These are phyloP conservation scores for Pseudoturritis turrita DNA, from an alignment of 345 rosid genomes.

Conservation along the genomic window DNA sequence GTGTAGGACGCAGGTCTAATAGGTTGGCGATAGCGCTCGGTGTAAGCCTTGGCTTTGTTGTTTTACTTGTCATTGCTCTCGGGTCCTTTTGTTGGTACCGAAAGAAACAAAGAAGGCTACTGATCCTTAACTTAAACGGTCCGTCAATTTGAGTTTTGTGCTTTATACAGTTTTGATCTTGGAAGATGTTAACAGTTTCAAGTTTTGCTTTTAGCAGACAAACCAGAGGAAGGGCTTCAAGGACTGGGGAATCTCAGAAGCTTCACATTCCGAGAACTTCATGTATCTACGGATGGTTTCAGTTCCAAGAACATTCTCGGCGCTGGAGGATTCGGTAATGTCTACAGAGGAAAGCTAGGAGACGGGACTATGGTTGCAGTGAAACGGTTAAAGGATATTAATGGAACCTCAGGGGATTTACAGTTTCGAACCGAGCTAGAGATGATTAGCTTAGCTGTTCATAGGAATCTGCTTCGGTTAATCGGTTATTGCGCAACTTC, in stretches of 20 bases:
- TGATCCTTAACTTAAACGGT: slow-evolving; percentile 53
- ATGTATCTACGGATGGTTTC: slow-evolving; percentile 68
- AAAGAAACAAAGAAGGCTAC: slow-evolving; percentile 44
- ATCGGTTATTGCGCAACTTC: slow-evolving; percentile 77
- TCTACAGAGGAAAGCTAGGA: slow-evolving; percentile 84
- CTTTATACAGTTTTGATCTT: background rate
- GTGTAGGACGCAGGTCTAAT: slow-evolving; percentile 48
- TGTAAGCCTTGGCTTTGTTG: slow-evolving; percentile 48
- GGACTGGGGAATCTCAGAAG: slow-evolving; percentile 72
- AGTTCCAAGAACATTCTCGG: slow-evolving; percentile 86
- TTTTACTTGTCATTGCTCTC: slow-evolving; percentile 38
- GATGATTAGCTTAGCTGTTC: slow-evolving; percentile 98
- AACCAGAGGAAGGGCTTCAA: slow-evolving; percentile 56
- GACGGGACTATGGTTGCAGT: slow-evolving; percentile 78
- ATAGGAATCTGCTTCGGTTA: slow-evolving; percentile 68
- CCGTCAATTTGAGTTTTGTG: background rate
- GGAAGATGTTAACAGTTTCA: background rate
- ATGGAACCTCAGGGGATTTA: slow-evolving; percentile 73
- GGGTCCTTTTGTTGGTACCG: slow-evolving; percentile 52
- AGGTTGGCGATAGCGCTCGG: slow-evolving; percentile 65
- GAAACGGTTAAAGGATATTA: slow-evolving; percentile 73
- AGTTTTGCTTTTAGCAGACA: slow-evolving; percentile 40
- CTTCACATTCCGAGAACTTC: slow-evolving; percentile 85
- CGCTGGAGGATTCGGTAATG: slow-evolving; percentile 92
- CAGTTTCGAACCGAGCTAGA: slow-evolving; percentile 89